A percentile compares a stretch with the other conserved stretches of the same genome.
Evolutionary conservation across 1,284 basidiomycete species (phyloP).

Genomic region (Heterobasidion occidentale): DNA sequence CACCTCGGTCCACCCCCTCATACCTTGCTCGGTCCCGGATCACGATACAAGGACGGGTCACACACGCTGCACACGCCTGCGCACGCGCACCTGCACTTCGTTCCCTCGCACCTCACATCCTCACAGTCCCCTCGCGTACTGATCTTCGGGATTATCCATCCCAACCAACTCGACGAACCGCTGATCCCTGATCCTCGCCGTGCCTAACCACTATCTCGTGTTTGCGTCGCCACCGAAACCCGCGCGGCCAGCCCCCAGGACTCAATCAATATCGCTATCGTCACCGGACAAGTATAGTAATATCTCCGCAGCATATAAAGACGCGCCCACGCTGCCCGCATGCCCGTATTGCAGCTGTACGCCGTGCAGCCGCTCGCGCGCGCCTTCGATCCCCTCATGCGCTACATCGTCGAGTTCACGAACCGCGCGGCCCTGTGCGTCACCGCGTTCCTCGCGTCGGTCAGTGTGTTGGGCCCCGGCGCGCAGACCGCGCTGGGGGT

Average conservation of each 20-base stretch:
- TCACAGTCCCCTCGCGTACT: too few relatives aligned
- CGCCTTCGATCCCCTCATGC: not conserved
- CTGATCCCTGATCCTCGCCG: too few relatives aligned
- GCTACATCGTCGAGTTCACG: not conserved
- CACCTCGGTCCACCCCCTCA: too few relatives aligned
- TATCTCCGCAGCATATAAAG: not conserved
- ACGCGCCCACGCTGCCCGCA: not conserved
- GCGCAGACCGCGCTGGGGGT: not conserved
- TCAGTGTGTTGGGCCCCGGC: not conserved
- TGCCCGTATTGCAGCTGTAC: slow-evolving; percentile 4
- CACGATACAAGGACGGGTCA: not conserved
- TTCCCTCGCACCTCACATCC: too few relatives aligned
- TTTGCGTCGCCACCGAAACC: too few relatives aligned
- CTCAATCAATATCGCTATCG: too few relatives aligned
- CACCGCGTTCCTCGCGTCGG: slow-evolving; percentile 1
- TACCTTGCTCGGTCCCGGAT: not conserved
- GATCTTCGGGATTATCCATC: too few relatives aligned
- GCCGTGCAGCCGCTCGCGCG: not conserved
- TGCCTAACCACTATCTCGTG: too few relatives aligned
- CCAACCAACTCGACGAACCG: too few relatives aligned
- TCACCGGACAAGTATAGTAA: too few relatives aligned
- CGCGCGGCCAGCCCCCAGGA: too few relatives aligned
- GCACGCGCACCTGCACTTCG: too few relatives aligned
- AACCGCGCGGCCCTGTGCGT: not conserved
- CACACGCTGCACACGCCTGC: not conserved